Percentiles rank a stretch among this genome's conserved stretches.
These are phyloP conservation scores for Drechslerella dactyloides DNA, from an alignment of 2,329 filamentous ascomycete genomes.

Conservation along the genomic window DNA sequence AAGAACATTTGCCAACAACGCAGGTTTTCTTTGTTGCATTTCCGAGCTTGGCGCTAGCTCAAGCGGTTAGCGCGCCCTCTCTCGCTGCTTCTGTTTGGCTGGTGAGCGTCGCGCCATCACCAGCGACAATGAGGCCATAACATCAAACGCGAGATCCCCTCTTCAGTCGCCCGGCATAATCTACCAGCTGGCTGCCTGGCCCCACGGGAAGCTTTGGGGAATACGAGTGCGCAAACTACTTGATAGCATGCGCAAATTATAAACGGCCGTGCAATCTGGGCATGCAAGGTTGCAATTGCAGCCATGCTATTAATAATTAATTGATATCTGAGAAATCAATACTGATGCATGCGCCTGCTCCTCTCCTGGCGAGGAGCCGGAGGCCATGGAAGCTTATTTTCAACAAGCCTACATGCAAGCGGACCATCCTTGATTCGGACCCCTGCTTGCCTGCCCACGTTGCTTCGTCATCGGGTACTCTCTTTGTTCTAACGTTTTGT, in stretches of 20 bases:
- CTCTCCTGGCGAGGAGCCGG: background rate
- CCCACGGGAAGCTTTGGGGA: conserved; percentile 19
- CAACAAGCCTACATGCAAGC: background rate
- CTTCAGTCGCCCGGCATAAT: conserved; percentile 19
- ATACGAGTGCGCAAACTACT: too few relatives aligned
- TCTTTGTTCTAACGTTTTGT: too few relatives aligned
- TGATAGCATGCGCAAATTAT: too few relatives aligned
- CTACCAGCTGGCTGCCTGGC: background rate
- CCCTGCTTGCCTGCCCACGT: too few relatives aligned
- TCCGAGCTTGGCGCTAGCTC: conserved; percentile 14
- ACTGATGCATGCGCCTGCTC: too few relatives aligned
- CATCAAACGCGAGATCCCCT: background rate
- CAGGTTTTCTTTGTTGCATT: conserved; percentile 33
- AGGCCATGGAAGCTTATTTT: conserved; percentile 1
- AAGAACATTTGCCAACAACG: too few relatives aligned
- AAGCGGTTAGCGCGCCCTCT: conserved; percentile 10
- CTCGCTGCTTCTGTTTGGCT: conserved; percentile 25
- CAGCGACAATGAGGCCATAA: conserved; percentile 39
- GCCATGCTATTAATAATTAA: too few relatives aligned
- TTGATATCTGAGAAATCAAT: too few relatives aligned
- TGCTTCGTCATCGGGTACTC: too few relatives aligned
- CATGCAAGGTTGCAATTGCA: too few relatives aligned
- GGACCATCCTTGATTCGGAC: too few relatives aligned
- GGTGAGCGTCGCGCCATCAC: conserved; percentile 27
- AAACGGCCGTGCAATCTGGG: too few relatives aligned